phyloP scores from a whole-genome alignment of 2,329 filamentous ascomycete species.

The Fusarium sp. region DNA sequence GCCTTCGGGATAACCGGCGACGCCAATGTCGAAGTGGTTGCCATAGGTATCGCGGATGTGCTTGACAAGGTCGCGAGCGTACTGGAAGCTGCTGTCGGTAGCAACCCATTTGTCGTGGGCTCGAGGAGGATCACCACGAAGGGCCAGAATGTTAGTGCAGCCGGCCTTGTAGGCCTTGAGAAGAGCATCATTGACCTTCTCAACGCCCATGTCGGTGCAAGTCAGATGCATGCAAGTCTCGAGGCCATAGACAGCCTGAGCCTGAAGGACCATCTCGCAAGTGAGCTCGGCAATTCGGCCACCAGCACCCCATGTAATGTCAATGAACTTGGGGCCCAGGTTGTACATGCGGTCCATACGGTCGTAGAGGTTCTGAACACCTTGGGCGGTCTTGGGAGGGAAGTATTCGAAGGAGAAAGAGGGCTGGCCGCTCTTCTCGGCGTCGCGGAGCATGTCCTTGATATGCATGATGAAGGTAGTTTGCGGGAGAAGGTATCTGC shows the following conservation, averaged over 20 bases:
- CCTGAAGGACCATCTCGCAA: conserved; percentile 96
- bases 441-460: conserved; percentile 86
- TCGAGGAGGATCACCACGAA: conserved; percentile 91
- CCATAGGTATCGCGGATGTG: conserved; percentile 81
- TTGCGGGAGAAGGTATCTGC: neutral
- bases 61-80: conserved; percentile 89
- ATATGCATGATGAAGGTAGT: conserved; percentile 82
- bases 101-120: conserved; percentile 95
- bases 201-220: conserved; percentile 96
- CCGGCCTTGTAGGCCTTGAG: conserved; percentile 91
- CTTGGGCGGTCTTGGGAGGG: conserved; percentile 95
- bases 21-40: conserved; percentile 90
- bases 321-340: conserved; percentile 93
- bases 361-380: conserved; percentile 99
- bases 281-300: conserved; percentile 91
- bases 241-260: conserved; percentile 92
- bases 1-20: conserved; percentile 96
- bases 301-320: conserved; percentile 98
- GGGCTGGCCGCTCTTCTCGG: conserved; percentile 80
- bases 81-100: conserved; percentile 86
- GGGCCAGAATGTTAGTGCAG: conserved; percentile 95
- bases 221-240: conserved; percentile 99
- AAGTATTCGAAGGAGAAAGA: conserved; percentile 99
- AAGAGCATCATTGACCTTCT: conserved; percentile 90
- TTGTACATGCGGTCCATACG: conserved; percentile 99